Percentiles rank a stretch among this genome's conserved stretches.
Conservation (phyloP, 2,329 filamentous ascomycete species). For the Ilyonectria destructans region DNA sequence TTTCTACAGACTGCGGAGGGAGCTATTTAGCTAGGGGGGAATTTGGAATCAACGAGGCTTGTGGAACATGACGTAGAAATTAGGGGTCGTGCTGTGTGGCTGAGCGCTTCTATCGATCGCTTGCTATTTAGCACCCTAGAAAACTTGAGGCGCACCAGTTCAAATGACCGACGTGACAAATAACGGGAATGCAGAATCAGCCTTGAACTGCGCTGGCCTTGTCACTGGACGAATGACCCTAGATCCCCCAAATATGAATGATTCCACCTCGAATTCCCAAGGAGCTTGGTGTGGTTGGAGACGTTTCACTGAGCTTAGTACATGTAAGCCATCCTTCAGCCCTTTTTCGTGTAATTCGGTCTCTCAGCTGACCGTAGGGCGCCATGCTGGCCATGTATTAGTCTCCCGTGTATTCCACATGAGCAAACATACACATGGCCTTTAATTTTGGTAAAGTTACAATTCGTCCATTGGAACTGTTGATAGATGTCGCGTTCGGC, state of each 20-base stretch:
- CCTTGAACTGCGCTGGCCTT: neutral
- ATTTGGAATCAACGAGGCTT: conserved; percentile 30
- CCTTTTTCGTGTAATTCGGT: no score
- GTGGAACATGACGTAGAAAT: neutral
- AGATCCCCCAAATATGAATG: neutral
- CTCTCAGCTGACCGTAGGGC: no score
- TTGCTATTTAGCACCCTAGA: no score
- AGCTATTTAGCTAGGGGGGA: neutral
- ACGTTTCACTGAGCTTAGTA: no score
- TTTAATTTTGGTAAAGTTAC: no score
- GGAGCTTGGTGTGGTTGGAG: no score
- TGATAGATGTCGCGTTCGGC: neutral
- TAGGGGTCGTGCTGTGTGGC: neutral
- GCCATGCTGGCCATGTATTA: no score
- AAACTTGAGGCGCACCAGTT: no score
- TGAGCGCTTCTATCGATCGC: neutral
- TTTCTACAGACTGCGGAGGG: neutral
- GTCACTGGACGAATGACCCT: neutral
- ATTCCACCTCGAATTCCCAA: neutral
- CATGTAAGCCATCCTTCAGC: no score
- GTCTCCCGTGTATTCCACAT: no score
- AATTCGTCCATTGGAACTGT: no score
- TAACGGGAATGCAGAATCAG: neutral
- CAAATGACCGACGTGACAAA: neutral
- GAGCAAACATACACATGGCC: no score